Evolutionary conservation across 352 stramenopile genomes (phyloP), one percentile per base, ranked within the genome.

Genomic region (Phytophthora litchii): DNA sequence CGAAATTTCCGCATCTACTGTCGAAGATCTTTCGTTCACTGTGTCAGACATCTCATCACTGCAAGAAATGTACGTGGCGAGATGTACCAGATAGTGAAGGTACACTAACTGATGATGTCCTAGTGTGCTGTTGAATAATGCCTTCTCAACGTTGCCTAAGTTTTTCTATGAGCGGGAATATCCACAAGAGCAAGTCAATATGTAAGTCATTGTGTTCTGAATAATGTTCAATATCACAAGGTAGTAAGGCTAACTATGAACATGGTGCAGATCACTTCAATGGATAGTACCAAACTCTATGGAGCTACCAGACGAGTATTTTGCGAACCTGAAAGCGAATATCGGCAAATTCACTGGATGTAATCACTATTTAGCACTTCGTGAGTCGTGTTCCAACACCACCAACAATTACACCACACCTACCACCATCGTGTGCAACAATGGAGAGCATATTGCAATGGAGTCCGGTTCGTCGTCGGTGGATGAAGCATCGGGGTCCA

Each of bases 101-200:
- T n/a, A n/a, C n/a, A 34, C 21, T 47, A 47, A 47, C 14, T 21
- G 36, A 23, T 20, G 13, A 5, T 47, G 12, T 37, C 7, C 25
- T 38, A 50, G 43, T 12, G 25, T 50, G 25, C n/a, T 50, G 25
- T 16, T 27, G 9, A 25, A 50, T 13, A 50, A 38, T 12, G 16
- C 14, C n/a, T 10, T 50, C 31, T 11, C 25, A 14, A 16, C 27
- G 27, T 21, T 48, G n/a, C 41, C 21, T 6, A 48, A 35, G 21
- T 50, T 50, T 38, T 42, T 52, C 29, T 52, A 40, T 41, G 19
- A 50, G 29, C 45, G 11, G 29, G 10, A 32, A 19, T 52, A 52
- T 13, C 31, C 45, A 5, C 45, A 42, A 52, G 45, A 42, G 32
- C 6, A 35, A 31, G 9, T 51, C 27, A 51, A 51, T 16, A 8